Conservation (phyloP, 768 basidiomycete genomes). For the Lactifluus rugatus region DNA sequence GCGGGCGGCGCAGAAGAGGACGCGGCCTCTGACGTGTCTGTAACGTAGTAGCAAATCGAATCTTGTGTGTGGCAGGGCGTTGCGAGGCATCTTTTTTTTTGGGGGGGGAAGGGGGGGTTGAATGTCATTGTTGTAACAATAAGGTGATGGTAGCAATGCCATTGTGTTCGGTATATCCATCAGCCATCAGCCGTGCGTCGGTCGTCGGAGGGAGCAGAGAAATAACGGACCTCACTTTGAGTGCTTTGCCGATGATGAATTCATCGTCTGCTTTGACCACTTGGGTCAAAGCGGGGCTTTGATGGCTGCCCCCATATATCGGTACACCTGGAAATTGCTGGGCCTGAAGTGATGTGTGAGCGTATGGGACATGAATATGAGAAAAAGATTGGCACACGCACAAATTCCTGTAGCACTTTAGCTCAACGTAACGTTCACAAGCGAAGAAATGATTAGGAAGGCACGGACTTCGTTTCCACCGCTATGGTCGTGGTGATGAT, state of each 20-base stretch:
- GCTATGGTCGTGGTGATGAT: conserved; percentile 85
- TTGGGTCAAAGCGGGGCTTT: conserved; percentile 56
- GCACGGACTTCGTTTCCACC: conserved; percentile 69
- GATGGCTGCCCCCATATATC: conserved; percentile 72
- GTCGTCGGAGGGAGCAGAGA: neutral
- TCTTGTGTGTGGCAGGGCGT: conserved; percentile 95
- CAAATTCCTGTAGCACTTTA: conserved; percentile 33
- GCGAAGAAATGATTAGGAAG: neutral
- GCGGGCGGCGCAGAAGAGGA: conserved; percentile 27
- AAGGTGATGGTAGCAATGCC: neutral
- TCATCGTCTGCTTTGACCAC: conserved; percentile 75
- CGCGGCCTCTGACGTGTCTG: conserved; percentile 26
- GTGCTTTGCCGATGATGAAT: conserved; percentile 59
- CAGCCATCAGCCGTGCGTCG: neutral
- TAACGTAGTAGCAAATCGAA: conserved; percentile 86
- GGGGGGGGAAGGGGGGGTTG: neutral
- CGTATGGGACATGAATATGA: neutral
- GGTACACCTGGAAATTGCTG: conserved; percentile 35
- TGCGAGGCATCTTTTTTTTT: conserved; percentile 52
- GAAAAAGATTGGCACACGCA: conserved; percentile 19
- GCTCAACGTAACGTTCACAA: neutral
- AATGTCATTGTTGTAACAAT: too few relatives aligned
- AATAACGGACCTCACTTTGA: conserved; percentile 44
- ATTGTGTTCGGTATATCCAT: neutral
- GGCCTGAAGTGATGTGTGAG: conserved; percentile 27